phyloP scores from a whole-genome alignment of 78 protist species.

The Acrasis kona region DNA sequence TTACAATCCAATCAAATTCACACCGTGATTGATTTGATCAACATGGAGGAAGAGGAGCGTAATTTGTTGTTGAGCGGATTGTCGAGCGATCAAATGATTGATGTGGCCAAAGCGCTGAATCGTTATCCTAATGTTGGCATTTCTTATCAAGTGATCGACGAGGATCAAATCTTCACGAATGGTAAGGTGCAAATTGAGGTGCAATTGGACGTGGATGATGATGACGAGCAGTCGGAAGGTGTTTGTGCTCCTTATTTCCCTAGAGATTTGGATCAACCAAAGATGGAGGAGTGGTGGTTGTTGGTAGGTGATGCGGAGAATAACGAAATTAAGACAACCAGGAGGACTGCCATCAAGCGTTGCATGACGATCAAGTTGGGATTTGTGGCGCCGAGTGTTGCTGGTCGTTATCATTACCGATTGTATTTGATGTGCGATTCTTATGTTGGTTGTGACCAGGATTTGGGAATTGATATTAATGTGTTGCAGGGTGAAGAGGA shows the following conservation, averaged over 20 bases:
- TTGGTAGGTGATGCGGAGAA: slow-evolving; percentile 2
- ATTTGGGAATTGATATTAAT: slow-evolving; percentile 16
- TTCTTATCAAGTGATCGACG: slow-evolving; percentile 5
- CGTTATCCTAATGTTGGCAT: slow-evolving; percentile 55
- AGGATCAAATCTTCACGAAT: not conserved
- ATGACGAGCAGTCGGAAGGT: not conserved
- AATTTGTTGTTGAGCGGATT: slow-evolving; percentile 31
- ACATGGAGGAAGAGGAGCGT: slow-evolving; percentile 69
- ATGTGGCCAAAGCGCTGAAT: slow-evolving; percentile 22
- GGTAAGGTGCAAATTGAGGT: not conserved
- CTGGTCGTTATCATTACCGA: slow-evolving; percentile 12
- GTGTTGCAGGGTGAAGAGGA: slow-evolving; percentile 6
- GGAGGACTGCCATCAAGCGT: not conserved
- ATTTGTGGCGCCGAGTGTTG: slow-evolving; percentile 30
- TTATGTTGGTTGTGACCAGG: slow-evolving; percentile 55
- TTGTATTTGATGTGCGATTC: slow-evolving; percentile 35
- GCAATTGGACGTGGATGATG: not conserved
- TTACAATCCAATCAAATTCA: slow-evolving; percentile 4
- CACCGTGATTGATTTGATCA: slow-evolving; percentile 73
- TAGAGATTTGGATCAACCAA: slow-evolving; percentile 1
- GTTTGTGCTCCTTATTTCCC: slow-evolving; percentile 33
- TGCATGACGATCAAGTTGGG: not conserved
- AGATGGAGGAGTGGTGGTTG: slow-evolving; percentile 34
- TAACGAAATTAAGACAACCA: slow-evolving; percentile 46
- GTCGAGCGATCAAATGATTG: slow-evolving; percentile 19